Evolutionary conservation across 2,329 filamentous ascomycete species (phyloP), one percentile per base, ranked within the genome.

Genomic region (Colletotrichum gigasporum): DNA sequence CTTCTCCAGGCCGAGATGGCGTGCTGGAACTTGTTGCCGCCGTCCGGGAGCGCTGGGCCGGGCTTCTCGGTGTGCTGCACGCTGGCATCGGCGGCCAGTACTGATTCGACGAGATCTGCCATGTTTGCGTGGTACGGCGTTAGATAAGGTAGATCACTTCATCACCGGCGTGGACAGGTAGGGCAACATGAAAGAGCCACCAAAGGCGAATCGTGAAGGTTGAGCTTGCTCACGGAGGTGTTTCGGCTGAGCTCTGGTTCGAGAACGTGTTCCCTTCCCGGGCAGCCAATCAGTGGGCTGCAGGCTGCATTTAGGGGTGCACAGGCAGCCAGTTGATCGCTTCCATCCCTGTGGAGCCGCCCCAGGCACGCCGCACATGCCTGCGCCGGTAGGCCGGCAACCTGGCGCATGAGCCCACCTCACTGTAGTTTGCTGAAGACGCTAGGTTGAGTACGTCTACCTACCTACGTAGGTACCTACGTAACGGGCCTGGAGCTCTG

Each of bases 1-100:
- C 94, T 94, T 83, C 96, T 90, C 96, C 96, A 99, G 76, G 94
- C 92, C 68, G 93, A 92, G 71, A 99, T 97, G 60, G 96, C 96
- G 75, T 91, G 91, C 78, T 99, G 96, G 76, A 99, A 99, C 79
- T 97, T 97, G 82, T 97, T 98, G 71, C 91, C 89, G 34, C 86
- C 87, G 50, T 89, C 87, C 14, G 74, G 72, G 18, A 50, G 22
- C n/a, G 45, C 51, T 37, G 34, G 20, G 37, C 32, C 35, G 12
- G 56, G 41, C 50, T 30, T 41, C 16, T 62, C 50, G 26, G 48
- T 7, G n/a, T 54, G 57, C n/a, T 41, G 62, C 14, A 42, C 48
- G 42, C 35, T 62, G 56, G 56, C 56, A 16, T 65, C 60, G 32
- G 66, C 66, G 20, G 66, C 65, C 32, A 61, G 52, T 44, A 67